Conservation (phyloP, 305 asterid species). For the Fraxinus dipetala region DNA sequence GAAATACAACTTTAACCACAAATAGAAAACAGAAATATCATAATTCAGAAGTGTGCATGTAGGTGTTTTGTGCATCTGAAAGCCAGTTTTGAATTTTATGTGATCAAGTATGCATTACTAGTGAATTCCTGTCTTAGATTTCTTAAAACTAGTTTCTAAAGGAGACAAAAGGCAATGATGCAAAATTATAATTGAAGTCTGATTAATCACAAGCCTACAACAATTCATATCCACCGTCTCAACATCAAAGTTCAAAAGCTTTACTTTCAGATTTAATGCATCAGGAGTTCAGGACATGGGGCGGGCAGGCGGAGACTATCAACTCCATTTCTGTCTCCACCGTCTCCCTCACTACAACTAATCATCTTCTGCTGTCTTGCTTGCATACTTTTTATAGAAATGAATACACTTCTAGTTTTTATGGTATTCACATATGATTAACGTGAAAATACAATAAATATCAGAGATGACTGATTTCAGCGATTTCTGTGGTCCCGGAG, state of each 20-base stretch:
- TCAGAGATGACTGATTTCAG: not conserved
- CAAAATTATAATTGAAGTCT: not conserved
- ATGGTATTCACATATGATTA: not conserved
- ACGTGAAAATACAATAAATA: not conserved
- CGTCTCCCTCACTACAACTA: not conserved
- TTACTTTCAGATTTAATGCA: not conserved
- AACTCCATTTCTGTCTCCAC: not conserved
- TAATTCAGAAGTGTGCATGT: not conserved
- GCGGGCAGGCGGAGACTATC: not conserved
- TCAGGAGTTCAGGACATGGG: not conserved
- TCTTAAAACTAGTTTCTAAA: too few relatives aligned
- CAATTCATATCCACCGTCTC: not conserved
- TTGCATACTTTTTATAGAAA: not conserved
- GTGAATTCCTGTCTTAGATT: too few relatives aligned
- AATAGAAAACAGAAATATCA: conserved; percentile 1
- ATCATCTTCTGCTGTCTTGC: not conserved
- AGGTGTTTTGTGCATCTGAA: not conserved
- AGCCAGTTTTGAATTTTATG: not conserved
- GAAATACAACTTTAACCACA: conserved; percentile 3
- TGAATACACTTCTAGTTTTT: not conserved
- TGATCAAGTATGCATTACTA: not conserved
- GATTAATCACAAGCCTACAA: not conserved
- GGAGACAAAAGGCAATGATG: not conserved
- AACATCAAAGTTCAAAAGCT: conserved; percentile 1
- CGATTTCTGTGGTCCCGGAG: not conserved